Evolutionary conservation across 306 rosid genomes (phyloP), one percentile per base, ranked within the genome.

Genomic region (Sindora glabra): DNA sequence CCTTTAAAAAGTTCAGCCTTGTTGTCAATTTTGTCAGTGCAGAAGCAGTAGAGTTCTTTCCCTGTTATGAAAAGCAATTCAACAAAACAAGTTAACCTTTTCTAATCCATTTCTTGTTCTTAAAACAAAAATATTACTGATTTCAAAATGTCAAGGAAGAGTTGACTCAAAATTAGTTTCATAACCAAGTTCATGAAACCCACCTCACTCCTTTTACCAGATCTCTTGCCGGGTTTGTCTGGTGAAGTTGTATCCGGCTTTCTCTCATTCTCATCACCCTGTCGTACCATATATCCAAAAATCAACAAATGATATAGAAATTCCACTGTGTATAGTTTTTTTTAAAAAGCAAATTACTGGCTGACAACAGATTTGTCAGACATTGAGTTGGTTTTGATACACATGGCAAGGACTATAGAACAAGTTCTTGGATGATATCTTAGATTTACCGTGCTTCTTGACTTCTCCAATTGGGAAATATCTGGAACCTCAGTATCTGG

Each of bases 1-100:
- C 97, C 80, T 94, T 89, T 87, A 94, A 72, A 71, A 94, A 84
- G 74, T 94, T 89, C 63, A 84, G 81, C 45, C 81, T 78, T 52
- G 81, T 76, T 12, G 95, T 84, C 82, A 89, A 65, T 79, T 92
- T 92, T 30, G 98, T 77, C 71, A 81, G 29, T 39, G 87, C 89
- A 68, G 87, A 81, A 75, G 77, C 10, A 5, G 86, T 64, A 10
- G 67, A 68, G 73, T 74, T 70, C 48, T 75, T 44, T 42, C 82
- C 96, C 97, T 87, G 89, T 49, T 48, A 62, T 36, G 71, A 71
- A n/a, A 65, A 60, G 77, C 56, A 64, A 69, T 57, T n/a, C n/a
- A n/a, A n/a, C n/a, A n/a, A n/a, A n/a, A n/a, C n/a, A n/a, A n/a
- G n/a, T n/a, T n/a, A n/a, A n/a, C n/a, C n/a, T n/a, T n/a, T n/a